Conservation (phyloP, 1,139 yeast genomes). For the Hyphopichia burtonii region DNA sequence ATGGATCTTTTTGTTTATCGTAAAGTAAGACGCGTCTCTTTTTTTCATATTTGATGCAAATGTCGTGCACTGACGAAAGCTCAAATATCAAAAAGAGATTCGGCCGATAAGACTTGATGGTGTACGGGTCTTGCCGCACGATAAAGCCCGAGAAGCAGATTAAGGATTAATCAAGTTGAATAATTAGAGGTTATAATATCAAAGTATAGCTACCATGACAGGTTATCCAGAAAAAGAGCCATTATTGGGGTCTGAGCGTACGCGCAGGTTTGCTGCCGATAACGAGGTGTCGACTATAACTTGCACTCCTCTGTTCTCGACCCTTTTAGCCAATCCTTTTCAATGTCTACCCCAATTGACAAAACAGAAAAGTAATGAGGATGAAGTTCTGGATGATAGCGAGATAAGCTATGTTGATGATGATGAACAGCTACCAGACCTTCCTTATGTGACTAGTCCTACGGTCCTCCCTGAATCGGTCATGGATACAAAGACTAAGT, state of each 20-base stretch:
- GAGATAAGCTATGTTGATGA: conserved; percentile 19
- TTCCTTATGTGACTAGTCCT: conserved; percentile 20
- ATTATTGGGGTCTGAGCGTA: conserved; percentile 12
- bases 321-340: conserved; percentile 22
- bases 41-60: no score
- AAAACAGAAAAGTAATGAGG: conserved; percentile 3
- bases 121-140: no score
- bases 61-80: no score
- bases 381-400: conserved; percentile 9
- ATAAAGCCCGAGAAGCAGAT: no score
- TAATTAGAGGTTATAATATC: no score
- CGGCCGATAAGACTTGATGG: no score
- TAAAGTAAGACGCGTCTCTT: no score
- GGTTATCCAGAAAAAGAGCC: conserved; percentile 22
- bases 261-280: conserved; percentile 9
- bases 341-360: conserved; percentile 22
- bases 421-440: conserved; percentile 22
- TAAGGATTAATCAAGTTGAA: no score
- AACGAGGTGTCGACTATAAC: conserved; percentile 20
- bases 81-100: no score
- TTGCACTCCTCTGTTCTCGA: conserved; percentile 20
- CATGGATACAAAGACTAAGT: conserved; percentile 19
- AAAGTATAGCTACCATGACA: no score
- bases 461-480: conserved; percentile 7
- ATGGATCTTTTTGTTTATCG: not conserved